Conservation (phyloP, 805 yeast genomes). For the Pichia ethanolica region DNA sequence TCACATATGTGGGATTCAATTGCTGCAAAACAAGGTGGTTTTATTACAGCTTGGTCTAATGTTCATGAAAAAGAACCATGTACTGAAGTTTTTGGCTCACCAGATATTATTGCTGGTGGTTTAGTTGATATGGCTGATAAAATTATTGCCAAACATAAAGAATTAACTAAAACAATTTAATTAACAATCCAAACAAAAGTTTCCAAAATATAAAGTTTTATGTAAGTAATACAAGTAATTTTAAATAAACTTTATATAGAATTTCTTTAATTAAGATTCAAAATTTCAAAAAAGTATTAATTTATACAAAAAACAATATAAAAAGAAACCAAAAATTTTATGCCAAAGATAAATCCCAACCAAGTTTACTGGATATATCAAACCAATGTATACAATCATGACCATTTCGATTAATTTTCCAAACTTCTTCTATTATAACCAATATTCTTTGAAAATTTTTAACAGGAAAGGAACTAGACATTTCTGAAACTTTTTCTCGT, state of each 20-base stretch:
- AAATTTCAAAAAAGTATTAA: too few species aligned
- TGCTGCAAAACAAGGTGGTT: slow-evolving; percentile 28
- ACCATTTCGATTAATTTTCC: slow-evolving; percentile 30
- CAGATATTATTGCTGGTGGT: slow-evolving; percentile 25
- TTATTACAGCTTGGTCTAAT: slow-evolving; percentile 26
- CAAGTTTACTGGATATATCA: slow-evolving; percentile 27
- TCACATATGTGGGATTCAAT: slow-evolving; percentile 29
- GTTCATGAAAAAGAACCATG: slow-evolving; percentile 27
- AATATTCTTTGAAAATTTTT: slow-evolving; percentile 26
- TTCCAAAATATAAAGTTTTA: too few species aligned
- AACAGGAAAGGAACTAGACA: slow-evolving; percentile 26
- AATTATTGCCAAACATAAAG: slow-evolving; percentile 19
- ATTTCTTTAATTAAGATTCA: too few species aligned
- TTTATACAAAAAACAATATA: too few species aligned
- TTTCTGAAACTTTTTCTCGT: slow-evolving; percentile 15
- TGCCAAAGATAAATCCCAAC: slow-evolving; percentile 27
- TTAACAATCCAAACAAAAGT: too few species aligned
- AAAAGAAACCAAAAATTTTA: neutral
- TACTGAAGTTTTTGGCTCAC: slow-evolving; percentile 23
- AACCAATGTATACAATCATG: slow-evolving; percentile 30
- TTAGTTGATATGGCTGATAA: slow-evolving; percentile 26
- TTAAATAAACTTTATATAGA: too few species aligned
- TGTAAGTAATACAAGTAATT: too few species aligned
- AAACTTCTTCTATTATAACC: slow-evolving; percentile 27
- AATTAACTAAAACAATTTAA: neutral